These are phyloP conservation scores for Epichloe aotearoae DNA, from an alignment of 2,329 filamentous ascomycete species.

Conservation along the genomic window DNA sequence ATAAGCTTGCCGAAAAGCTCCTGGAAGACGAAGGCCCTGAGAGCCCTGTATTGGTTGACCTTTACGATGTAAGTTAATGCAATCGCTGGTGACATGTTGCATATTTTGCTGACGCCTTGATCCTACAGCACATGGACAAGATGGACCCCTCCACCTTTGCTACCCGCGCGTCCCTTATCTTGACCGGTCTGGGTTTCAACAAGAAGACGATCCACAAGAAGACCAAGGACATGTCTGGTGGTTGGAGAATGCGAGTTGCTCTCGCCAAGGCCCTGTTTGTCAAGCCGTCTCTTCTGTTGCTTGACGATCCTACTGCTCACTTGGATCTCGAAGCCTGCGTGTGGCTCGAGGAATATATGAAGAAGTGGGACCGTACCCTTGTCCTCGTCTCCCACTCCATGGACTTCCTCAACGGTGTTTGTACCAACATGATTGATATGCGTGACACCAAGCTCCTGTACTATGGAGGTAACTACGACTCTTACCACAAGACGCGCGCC, in stretches of 20 bases:
- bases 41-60: conserved; percentile 75
- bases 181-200: conserved; percentile 99
- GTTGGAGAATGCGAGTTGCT: conserved; percentile 98
- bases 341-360: conserved; percentile 98
- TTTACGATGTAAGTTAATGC: conserved; percentile 68
- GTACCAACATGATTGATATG: conserved; percentile 98
- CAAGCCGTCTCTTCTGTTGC: conserved; percentile 86
- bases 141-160: conserved; percentile 98
- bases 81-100: not conserved
- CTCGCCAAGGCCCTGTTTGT: conserved; percentile 96
- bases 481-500: conserved; percentile 82
- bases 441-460: conserved; percentile 76
- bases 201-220: conserved; percentile 96
- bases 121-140: conserved; percentile 78
- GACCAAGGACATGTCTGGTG: conserved; percentile 99
- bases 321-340: conserved; percentile 98
- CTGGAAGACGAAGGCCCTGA: conserved; percentile 89
- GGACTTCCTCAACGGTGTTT: conserved; percentile 99
- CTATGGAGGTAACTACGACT: conserved; percentile 99
- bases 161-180: conserved; percentile 87
- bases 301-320: conserved; percentile 97
- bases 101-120: conserved; percentile 10
- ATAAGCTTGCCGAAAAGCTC: conserved; percentile 77
- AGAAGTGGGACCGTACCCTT: conserved; percentile 98
- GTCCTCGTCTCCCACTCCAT: conserved; percentile 94